Evolutionary conservation across 1,284 basidiomycete genomes (phyloP), one percentile per base, ranked within the genome.

Genomic region (Fomitopsis betulina): DNA sequence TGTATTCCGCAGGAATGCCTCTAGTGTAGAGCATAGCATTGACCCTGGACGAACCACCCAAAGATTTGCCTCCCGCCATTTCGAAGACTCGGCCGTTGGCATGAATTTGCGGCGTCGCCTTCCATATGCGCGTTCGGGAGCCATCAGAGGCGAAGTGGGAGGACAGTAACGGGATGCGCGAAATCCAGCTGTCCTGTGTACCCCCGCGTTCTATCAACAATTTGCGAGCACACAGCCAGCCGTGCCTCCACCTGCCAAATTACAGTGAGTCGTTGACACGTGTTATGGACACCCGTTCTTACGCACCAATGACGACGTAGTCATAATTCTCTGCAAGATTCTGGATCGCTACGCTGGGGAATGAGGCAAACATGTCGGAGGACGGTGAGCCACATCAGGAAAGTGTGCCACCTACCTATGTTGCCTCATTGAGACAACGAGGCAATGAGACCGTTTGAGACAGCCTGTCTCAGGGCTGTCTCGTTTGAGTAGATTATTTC

Each of bases 1-100:
- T 70, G 55, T 73, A 78, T 53, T 77, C 75, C 0, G 68, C 72
- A 6, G 75, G 70, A 1, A 67, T 35, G 3, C 62, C 73, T 21
- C 76, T 67, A 0, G 70, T 72, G 38, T 57, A 57, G 54, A 77
- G 76, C 55, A 10, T 63, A 53, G 55, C 66, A 54, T 40, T 64
- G 57, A 56, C 38, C 13, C 25, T 30, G 3, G 56, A 53, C 30
- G 50, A 21, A 9, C 56, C 56, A 6, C 56, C 56, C 17, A 57
- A 35, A 15, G 38, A 53, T 9, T 45, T 42, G 2, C 56, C 56
- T 1, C 39, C 50, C 17, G 38, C 38, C 15, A 57, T 21, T 37
- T 57, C 49, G 33, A 57, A 53, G 23, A 56, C 47, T 10, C 55
- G 55, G 12, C 19, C 35, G 25, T 51, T 45, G 3, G 21, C 47